Conservation (phyloP, 2,329 filamentous ascomycete species). For the Epicoccum sorghinum region DNA sequence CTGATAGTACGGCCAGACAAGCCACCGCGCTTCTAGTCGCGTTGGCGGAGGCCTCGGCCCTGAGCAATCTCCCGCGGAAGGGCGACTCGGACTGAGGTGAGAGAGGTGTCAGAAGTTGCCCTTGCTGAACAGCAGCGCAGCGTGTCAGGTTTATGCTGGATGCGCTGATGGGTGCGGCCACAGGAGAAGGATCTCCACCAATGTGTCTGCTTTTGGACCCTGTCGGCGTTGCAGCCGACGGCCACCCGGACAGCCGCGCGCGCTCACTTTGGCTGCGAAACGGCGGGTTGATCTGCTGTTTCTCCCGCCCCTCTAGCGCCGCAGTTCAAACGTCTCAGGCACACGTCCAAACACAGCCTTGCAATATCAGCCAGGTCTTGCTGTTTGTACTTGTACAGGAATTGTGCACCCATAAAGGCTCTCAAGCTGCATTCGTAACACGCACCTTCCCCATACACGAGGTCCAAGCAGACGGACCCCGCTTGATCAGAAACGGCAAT, state of each 20-base stretch:
- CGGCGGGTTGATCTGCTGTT: constrained; percentile 5
- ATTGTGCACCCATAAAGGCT: background rate
- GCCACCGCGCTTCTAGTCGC: constrained; percentile 13
- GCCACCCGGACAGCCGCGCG: constrained; percentile 11
- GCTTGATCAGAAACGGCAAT: constrained; percentile 1
- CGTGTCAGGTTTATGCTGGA: background rate
- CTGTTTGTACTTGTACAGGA: background rate
- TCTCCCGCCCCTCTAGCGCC: constrained; percentile 4
- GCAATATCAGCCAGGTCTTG: background rate
- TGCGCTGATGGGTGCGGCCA: background rate
- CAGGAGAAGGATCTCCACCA: constrained; percentile 5
- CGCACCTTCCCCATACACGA: constrained; percentile 8
- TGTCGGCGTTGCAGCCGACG: background rate
- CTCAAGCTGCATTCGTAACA: background rate
- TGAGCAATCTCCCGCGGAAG: background rate
- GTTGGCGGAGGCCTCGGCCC: constrained; percentile 7
- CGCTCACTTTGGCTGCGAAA: constrained; percentile 4
- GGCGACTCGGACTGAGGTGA: background rate
- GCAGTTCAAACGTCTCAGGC: background rate
- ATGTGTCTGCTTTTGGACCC: constrained; percentile 10
- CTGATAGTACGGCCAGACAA: background rate
- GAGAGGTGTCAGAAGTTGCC: background rate
- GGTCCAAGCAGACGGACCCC: constrained; percentile 3
- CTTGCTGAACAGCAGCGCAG: background rate
- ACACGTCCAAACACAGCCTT: background rate